Conservation (phyloP, 1,284 basidiomycete genomes). For the Trametes hirsuta region DNA sequence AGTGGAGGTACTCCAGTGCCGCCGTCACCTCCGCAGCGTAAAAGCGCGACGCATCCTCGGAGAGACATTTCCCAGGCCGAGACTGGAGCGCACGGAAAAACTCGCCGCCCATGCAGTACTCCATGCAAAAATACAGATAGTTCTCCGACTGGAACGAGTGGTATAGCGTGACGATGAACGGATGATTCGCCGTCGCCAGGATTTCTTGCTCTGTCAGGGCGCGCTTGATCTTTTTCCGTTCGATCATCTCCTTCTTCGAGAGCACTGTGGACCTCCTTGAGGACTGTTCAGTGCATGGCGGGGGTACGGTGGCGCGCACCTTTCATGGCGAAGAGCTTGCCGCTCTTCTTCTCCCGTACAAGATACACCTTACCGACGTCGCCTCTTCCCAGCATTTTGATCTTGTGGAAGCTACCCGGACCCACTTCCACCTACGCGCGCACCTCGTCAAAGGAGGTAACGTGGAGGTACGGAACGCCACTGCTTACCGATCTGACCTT, state of each 20-base stretch:
- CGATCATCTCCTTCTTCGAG: conserved; percentile 98
- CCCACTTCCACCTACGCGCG: conserved; percentile 80
- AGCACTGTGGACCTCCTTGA: conserved; percentile 59
- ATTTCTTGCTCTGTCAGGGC: conserved; percentile 97
- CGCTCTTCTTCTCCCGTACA: conserved; percentile 93
- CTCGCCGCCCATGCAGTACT: conserved; percentile 99
- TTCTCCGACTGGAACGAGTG: conserved; percentile 98
- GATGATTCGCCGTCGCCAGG: conserved; percentile 93
- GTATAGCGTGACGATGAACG: conserved; percentile 96
- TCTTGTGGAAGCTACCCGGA: conserved; percentile 90
- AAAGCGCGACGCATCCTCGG: conserved; percentile 95
- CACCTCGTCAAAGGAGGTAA: conserved; percentile 14
- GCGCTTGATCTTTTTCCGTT: conserved; percentile 97
- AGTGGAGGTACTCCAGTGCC: conserved; percentile 96
- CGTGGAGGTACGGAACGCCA: conserved; percentile 12
- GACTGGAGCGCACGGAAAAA: conserved; percentile 98
- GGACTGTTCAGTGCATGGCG: conserved; percentile 3
- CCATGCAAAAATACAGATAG: conserved; percentile 97
- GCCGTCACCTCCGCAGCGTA: conserved; percentile 99
- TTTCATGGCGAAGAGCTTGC: conserved; percentile 96
- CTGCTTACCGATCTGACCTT: conserved; percentile 82
- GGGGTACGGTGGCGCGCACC: conserved; percentile 51
- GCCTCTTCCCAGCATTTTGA: conserved; percentile 94
- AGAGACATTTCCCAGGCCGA: conserved; percentile 92
- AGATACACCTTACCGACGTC: conserved; percentile 97